phyloP scores from a whole-genome alignment of 495 filamentous ascomycete genomes.

The Penicillium mononematosum region DNA sequence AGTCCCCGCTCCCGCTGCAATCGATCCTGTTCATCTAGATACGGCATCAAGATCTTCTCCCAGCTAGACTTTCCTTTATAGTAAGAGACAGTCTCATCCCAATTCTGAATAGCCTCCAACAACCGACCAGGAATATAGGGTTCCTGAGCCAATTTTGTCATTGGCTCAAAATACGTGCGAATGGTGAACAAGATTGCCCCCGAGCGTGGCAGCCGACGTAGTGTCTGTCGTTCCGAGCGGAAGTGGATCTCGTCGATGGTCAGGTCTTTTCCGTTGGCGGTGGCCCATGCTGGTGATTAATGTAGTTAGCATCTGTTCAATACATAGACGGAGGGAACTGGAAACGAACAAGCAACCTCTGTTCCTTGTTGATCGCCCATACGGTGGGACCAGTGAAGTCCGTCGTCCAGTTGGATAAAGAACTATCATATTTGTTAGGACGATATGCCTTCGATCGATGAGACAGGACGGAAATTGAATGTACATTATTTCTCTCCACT shows the following conservation, averaged over 20 bases:
- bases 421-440: constrained; percentile 32
- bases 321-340: neutral
- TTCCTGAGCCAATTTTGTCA: constrained; percentile 58
- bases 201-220: constrained; percentile 62
- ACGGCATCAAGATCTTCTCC: constrained; percentile 66
- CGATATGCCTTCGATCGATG: neutral
- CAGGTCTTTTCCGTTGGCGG: constrained; percentile 16
- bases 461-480: neutral
- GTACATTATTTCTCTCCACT: constrained; percentile 51
- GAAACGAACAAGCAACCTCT: constrained; percentile 56
- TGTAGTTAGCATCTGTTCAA: neutral
- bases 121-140: constrained; percentile 61
- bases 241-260: constrained; percentile 46
- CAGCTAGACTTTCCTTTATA: constrained; percentile 75
- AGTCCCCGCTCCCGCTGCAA: constrained; percentile 60
- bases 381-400: constrained; percentile 60
- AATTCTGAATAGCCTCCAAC: constrained; percentile 66
- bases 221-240: constrained; percentile 65
- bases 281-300: constrained; percentile 13
- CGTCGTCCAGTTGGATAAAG: constrained; percentile 67
- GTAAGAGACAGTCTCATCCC: constrained; percentile 68
- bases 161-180: constrained; percentile 63
- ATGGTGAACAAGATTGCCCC: constrained; percentile 71
- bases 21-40: constrained; percentile 64
- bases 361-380: constrained; percentile 64